phyloP scores from a whole-genome alignment of 1,284 basidiomycete genomes.

The Melampsora abietis-canadensis region DNA sequence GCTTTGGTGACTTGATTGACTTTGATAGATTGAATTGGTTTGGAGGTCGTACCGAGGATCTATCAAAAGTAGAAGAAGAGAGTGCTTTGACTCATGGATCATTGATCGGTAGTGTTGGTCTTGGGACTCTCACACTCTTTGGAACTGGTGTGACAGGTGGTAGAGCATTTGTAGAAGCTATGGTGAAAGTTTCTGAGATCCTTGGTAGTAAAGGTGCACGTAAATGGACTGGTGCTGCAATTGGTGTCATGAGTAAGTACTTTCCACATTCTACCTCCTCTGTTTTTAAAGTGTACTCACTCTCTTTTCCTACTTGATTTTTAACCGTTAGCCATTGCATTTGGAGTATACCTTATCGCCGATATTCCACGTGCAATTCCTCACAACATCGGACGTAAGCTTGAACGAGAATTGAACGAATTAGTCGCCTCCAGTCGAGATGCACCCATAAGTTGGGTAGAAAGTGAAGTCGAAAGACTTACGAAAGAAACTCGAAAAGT shows the following conservation, averaged over 20 bases:
- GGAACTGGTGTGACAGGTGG: conserved; percentile 72
- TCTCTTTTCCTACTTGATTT: neutral
- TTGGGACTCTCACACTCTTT: conserved; percentile 80
- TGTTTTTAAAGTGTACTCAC: neutral
- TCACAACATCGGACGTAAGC: conserved; percentile 75
- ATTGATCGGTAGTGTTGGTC: conserved; percentile 24
- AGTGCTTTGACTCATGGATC: neutral
- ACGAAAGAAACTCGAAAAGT: conserved; percentile 90
- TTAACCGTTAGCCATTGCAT: conserved; percentile 61
- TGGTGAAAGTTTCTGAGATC: conserved; percentile 71
- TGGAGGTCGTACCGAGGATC: conserved; percentile 10
- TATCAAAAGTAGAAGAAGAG: conserved; percentile 6
- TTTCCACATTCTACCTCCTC: neutral
- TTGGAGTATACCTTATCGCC: conserved; percentile 76
- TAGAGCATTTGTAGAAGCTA: conserved; percentile 65
- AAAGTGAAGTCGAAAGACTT: conserved; percentile 69
- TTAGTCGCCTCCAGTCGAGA: conserved; percentile 52
- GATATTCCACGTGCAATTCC: conserved; percentile 89
- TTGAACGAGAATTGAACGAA: conserved; percentile 49
- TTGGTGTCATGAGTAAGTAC: conserved; percentile 63
- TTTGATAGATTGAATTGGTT: conserved; percentile 34
- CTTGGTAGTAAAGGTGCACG: conserved; percentile 76
- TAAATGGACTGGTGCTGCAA: conserved; percentile 80
- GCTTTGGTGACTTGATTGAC: conserved; percentile 19
- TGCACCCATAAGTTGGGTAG: conserved; percentile 60